Evolutionary conservation across 805 yeast genomes (phyloP), one percentile per base, ranked within the genome.

Genomic region (Priceomyces carsonii): DNA sequence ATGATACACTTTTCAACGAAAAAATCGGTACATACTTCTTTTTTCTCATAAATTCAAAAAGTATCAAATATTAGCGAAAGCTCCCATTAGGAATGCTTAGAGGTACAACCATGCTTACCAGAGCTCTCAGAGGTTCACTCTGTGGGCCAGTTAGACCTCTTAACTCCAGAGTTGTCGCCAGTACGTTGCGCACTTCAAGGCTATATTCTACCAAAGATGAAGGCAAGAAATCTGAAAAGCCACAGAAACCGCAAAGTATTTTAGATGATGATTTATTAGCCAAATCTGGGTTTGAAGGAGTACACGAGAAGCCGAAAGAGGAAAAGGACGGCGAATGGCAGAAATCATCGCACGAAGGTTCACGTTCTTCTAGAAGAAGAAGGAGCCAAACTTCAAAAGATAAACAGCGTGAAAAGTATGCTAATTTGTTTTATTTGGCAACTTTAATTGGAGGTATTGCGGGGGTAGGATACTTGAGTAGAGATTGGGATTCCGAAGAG

Each of bases 401-500:
- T 59, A 72, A 77, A 54, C 86, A 85, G 66, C 82, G 95, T 58
- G 96, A 90, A 58, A 76, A 75, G 55, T 77, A 81, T 45, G 89
- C 95, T 38, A 85, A 81, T 55, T 65, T 82, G 63, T 79, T 85
- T 51, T 85, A 85, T 61, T 61, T 81, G 31, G 54, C 79, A 17
- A 68, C 77, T 10, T 73, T 82, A 18, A 80, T 80, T 25, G 75
- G 71, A 17, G 69, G 71, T 9, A 33, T 69, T 19, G 77, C 73
- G 14, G 86, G 80, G 4, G 61, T 71, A 18, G 79, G 69, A 7
- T 91, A 85, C 60, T 58, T 87, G 65, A 75, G 84, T 31, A 79
- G 99, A 58, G 82, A 89, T 50, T 89, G 95, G 88, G 95, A 86
- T 42, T 80, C 77, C 18, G 80, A 70, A 31, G 95, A 83, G 45